phyloP scores from a whole-genome alignment of 2,329 filamentous ascomycete genomes.

The Huntiella bhutanensis region DNA sequence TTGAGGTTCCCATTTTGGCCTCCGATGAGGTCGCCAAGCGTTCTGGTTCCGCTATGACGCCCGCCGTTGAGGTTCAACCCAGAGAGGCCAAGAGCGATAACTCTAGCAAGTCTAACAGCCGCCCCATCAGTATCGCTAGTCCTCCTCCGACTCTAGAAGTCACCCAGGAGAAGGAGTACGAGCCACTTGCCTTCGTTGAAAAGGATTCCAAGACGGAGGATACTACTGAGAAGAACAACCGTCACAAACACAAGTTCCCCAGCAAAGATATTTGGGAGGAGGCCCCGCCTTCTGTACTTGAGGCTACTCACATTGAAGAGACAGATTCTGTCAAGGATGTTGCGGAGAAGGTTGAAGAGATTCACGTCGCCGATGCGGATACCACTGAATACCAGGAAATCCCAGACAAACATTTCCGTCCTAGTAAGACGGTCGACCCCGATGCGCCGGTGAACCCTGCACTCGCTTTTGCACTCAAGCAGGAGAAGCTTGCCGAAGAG shows the following conservation, averaged over 20 bases:
- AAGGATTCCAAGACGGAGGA: constrained; percentile 24
- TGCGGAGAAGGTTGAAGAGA: constrained; percentile 21
- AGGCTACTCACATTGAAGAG: not conserved
- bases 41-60: constrained; percentile 53
- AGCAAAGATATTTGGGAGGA: constrained; percentile 98
- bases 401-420: constrained; percentile 17
- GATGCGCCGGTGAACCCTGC: constrained; percentile 34
- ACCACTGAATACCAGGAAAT: constrained; percentile 14
- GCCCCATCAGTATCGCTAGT: constrained; percentile 34
- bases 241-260: constrained; percentile 54
- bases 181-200: constrained; percentile 50
- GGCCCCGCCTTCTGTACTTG: constrained; percentile 63
- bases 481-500: constrained; percentile 44
- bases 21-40: constrained; percentile 66
- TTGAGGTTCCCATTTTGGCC: constrained; percentile 65
- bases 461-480: constrained; percentile 45
- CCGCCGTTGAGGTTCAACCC: constrained; percentile 53
- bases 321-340: not conserved
- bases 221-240: constrained; percentile 18
- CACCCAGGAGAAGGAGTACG: constrained; percentile 83
- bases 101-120: constrained; percentile 44
- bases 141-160: constrained; percentile 67
- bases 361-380: constrained; percentile 11
- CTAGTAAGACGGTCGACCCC: constrained; percentile 16
- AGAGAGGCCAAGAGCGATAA: constrained; percentile 40